These are phyloP conservation scores for Rubroboletus pulcherrimus DNA, from an alignment of 768 basidiomycete species.

Conservation along the genomic window DNA sequence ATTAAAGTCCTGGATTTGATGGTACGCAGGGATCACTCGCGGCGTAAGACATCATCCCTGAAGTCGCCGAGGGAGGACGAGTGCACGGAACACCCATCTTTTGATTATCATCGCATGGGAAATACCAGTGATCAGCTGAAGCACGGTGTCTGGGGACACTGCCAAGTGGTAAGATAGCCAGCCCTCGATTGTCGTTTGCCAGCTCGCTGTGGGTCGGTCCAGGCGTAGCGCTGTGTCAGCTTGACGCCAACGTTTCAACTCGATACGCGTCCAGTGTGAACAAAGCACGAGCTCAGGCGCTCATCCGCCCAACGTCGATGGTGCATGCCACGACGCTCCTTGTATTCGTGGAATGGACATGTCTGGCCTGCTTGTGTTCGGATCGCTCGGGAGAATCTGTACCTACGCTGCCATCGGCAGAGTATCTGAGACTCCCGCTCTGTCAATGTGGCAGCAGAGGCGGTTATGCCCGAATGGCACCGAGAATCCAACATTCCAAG, in stretches of 20 bases:
- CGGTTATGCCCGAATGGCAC: not conserved
- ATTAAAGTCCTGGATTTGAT: no score
- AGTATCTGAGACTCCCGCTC: not conserved
- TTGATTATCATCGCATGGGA: not conserved
- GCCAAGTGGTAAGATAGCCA: not conserved
- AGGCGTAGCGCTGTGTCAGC: not conserved
- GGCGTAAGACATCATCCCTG: not conserved
- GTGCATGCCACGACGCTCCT: not conserved
- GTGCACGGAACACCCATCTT: not conserved
- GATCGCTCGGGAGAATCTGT: conserved; percentile 3
- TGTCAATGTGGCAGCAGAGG: not conserved
- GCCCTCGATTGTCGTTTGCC: not conserved
- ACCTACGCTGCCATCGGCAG: not conserved
- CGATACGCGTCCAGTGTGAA: not conserved
- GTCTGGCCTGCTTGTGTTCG: not conserved
- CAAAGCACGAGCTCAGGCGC: not conserved
- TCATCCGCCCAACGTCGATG: not conserved
- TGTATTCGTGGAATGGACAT: not conserved
- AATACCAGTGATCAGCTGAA: not conserved
- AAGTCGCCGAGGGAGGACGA: not conserved
- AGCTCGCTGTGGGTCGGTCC: not conserved
- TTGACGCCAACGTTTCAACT: not conserved
- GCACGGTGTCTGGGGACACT: conserved; percentile 9
- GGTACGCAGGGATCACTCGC: not conserved
- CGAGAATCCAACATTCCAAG: not conserved